Percentiles rank a stretch among this genome's conserved stretches.
phyloP scores from a whole-genome alignment of 345 rosid species.

The Trapa incisa region DNA sequence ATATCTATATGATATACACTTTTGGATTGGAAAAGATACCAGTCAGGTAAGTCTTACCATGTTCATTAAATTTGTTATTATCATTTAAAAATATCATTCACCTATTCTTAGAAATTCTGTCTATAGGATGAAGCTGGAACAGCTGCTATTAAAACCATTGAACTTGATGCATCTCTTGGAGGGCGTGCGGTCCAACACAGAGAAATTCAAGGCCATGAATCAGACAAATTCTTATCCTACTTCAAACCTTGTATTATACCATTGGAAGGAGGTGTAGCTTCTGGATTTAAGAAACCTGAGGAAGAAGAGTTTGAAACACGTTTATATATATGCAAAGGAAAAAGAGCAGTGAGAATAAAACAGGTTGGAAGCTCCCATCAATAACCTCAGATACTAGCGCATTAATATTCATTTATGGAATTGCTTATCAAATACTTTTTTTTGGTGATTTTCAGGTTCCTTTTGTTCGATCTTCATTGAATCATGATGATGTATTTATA shows the following conservation, averaged over 20 bases:
- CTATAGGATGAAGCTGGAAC: slow-evolving; percentile 96
- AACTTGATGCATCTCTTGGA: slow-evolving; percentile 90
- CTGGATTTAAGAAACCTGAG: slow-evolving; percentile 79
- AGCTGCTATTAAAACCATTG: slow-evolving; percentile 91
- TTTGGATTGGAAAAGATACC: slow-evolving; percentile 96
- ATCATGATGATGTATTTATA: slow-evolving; percentile 98
- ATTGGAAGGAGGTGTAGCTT: slow-evolving; percentile 90
- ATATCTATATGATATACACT: slow-evolving; percentile 76
- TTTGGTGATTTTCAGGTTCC: slow-evolving; percentile 52
- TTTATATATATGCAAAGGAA: slow-evolving; percentile 81
- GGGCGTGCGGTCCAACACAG: slow-evolving; percentile 99
- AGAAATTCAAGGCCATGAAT: slow-evolving; percentile 95
- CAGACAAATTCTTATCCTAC: slow-evolving; percentile 92
- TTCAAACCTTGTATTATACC: slow-evolving; percentile 97
- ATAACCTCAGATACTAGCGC: neutral
- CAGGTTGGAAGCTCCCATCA: slow-evolving; percentile 40
- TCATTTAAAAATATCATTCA: neutral
- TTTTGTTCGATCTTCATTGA: slow-evolving; percentile 83
- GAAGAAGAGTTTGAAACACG: slow-evolving; percentile 82
- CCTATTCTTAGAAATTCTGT: slow-evolving; percentile 7
- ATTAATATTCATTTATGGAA: neutral
- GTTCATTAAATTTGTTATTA: neutral
- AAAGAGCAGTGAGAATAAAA: slow-evolving; percentile 79
- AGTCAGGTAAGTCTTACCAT: slow-evolving; percentile 53
- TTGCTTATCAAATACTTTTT: slow-evolving; percentile 10